Evolutionary conservation across 805 yeast species (phyloP), one percentile per base, ranked within the genome.

Genomic region (Metschnikowia dekortorum): DNA sequence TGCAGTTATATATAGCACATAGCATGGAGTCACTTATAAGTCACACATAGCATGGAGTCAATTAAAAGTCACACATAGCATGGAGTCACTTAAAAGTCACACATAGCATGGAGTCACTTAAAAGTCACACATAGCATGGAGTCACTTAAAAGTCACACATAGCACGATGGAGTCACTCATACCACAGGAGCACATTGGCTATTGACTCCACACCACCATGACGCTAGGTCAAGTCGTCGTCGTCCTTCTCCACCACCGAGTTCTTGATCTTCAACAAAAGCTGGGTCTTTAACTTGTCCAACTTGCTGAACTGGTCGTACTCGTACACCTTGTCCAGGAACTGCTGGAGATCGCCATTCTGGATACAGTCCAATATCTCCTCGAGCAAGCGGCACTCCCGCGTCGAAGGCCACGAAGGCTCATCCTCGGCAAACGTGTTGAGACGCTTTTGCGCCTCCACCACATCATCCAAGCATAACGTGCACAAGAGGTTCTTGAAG

Each of bases 211-310:
- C 4, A 13, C n/a, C n/a, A 29, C 14, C 8, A 41, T 8, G 16
- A 16, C 7, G 3, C 42, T 51, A 69, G 43, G 70, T 68, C 58
- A 75, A 67, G 61, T 87, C 91, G 31, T 70, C 74, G 46, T 86
- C 94, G 50, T 86, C 96, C 44, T 83, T 85, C 48, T 80, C 83
- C 35, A 82, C 80, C 44, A 89, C 83, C 3, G 78, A 70, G 56
- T 79, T 84, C 71, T 94, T 94, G 61, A 94, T 84, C 69, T 85
- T 86, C 59, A 92, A 77, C 57, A 94, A 77, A 46, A 94, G 73
- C 30, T 87, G 82, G 10, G 96, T 88, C 73, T 88, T 89, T 85
- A 96, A 86, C 62, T 86, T 88, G 65, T 94, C 99, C 49, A 94
- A 80, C 67, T 89, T 89, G 56, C 83, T 75, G 67, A 87, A 90